Evolutionary conservation across 169 alveolate genomes (phyloP).

Genomic region (Plasmodium ovale): DNA sequence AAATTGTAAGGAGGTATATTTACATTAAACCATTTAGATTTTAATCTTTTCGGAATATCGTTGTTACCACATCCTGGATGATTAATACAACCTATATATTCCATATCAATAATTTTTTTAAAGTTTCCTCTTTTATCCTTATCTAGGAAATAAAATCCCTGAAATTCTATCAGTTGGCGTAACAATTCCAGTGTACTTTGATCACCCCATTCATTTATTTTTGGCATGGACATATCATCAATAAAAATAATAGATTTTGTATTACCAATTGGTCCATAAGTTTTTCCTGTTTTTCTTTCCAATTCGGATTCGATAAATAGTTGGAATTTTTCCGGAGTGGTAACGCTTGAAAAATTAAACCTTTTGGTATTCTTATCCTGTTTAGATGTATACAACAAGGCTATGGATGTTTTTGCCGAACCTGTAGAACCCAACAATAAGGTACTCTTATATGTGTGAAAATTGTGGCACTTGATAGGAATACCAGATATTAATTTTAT

Average conservation of each 20-base stretch:
- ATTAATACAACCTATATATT: constrained; percentile 95
- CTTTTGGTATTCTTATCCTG: constrained; percentile 92
- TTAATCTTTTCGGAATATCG: constrained; percentile 96
- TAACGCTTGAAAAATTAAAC: constrained; percentile 94
- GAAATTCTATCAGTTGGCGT: constrained; percentile 94
- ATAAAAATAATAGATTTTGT: constrained; percentile 93
- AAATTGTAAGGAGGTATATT: constrained; percentile 96
- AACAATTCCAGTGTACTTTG: constrained; percentile 95
- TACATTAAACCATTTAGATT: constrained; percentile 94
- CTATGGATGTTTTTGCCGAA: constrained; percentile 97
- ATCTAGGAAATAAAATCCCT: constrained; percentile 95
- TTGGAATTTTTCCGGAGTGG: constrained; percentile 95
- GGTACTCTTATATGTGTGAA: constrained; percentile 86
- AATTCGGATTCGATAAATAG: constrained; percentile 96
- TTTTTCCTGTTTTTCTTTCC: constrained; percentile 94
- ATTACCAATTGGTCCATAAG: constrained; percentile 94
- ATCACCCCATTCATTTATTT: constrained; percentile 97
- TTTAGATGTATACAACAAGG: constrained; percentile 92
- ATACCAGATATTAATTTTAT: constrained; percentile 85
- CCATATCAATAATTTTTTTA: constrained; percentile 91
- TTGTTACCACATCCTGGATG: constrained; percentile 98
- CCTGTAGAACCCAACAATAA: constrained; percentile 96
- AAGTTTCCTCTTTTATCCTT: constrained; percentile 96
- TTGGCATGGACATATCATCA: constrained; percentile 97
- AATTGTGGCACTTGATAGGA: constrained; percentile 79